These are phyloP conservation scores for Grifola frondosa DNA, from an alignment of 1,284 basidiomycete genomes.

Conservation along the genomic window DNA sequence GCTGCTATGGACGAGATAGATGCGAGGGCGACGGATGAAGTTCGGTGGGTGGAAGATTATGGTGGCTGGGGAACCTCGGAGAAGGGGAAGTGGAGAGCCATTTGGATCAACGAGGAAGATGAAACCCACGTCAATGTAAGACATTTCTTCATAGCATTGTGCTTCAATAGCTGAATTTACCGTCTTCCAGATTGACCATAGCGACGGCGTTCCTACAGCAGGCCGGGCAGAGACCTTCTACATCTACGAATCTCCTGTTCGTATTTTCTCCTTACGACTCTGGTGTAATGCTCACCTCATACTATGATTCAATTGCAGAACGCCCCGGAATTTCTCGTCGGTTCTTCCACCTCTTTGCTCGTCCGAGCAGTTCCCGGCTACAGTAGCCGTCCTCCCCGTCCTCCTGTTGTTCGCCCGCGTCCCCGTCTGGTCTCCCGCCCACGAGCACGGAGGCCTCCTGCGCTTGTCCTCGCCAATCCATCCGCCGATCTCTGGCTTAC, in stretches of 20 bases:
- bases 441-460: constrained; percentile 15
- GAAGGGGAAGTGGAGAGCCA: constrained; percentile 25
- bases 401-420: constrained; percentile 5
- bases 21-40: constrained; percentile 13
- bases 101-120: constrained; percentile 13
- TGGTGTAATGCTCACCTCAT: background rate
- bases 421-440: no score
- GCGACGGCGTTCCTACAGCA: background rate
- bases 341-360: constrained; percentile 20
- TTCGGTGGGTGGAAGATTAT: constrained; percentile 23
- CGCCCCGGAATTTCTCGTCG: constrained; percentile 25
- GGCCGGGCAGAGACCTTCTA: constrained; percentile 13
- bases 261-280: background rate
- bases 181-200: background rate
- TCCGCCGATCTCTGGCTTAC: background rate
- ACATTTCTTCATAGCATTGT: background rate
- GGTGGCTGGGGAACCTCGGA: constrained; percentile 23
- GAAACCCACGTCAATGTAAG: constrained; percentile 6
- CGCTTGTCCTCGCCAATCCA: constrained; percentile 17
- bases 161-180: constrained; percentile 1
- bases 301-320: constrained; percentile 6
- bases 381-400: constrained; percentile 9
- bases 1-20: background rate
- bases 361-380: constrained; percentile 18
- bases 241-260: constrained; percentile 23